Base-by-base conservation (phyloP, 768 basidiomycete genomes). In the Chlorophyllum brunneum region DNA sequence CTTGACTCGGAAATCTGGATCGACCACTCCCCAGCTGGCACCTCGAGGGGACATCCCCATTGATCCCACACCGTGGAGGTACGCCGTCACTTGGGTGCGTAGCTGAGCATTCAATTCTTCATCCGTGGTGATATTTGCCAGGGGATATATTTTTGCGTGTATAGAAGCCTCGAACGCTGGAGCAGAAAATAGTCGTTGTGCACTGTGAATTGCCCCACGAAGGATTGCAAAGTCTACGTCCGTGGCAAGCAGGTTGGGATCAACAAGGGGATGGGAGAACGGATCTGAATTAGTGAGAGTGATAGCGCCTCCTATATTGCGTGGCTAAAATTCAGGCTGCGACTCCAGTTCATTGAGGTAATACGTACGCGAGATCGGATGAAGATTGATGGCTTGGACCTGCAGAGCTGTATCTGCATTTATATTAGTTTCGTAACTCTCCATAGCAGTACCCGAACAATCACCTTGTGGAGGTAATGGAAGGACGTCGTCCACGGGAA, bases 1-100 rank as follows among this genome's bases (percentile, higher is more conserved):
- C 50, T 74, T 73, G 3, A 75, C 68, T 22, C 45, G 49, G 39
- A 76, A 57, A 45, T 72, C 62, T 2, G 70, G 65, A 56, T 73
- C 65, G 2, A 73, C 66, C 7, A 72, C 73, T 1, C 72, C 73
- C n/a, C 41, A 58, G 3, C 54, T 41, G 0, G 67, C 61, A 22
- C 50, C 48, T 23, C 49, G 42, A 0, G 63, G 51, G 1, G 67
- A 67, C 67, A 72, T 69, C 9, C 54, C 51, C 3, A 70, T 67
- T 0, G 67, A 68, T 2, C 68, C 65, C 6, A 63, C 61, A 7
- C 65, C 63, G 58, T 74, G 74, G 29, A 55, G 59, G 9, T 62
- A 51, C 1, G 20, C 4, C 8, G 3, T 18, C 3, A 56, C 51
- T 30, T 42, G 57, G 7, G 52, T 40, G 3, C 65, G 58, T 6